These are phyloP conservation scores for Metarhizium rileyi DNA, from an alignment of 2,329 filamentous ascomycete genomes.

Conservation along the genomic window DNA sequence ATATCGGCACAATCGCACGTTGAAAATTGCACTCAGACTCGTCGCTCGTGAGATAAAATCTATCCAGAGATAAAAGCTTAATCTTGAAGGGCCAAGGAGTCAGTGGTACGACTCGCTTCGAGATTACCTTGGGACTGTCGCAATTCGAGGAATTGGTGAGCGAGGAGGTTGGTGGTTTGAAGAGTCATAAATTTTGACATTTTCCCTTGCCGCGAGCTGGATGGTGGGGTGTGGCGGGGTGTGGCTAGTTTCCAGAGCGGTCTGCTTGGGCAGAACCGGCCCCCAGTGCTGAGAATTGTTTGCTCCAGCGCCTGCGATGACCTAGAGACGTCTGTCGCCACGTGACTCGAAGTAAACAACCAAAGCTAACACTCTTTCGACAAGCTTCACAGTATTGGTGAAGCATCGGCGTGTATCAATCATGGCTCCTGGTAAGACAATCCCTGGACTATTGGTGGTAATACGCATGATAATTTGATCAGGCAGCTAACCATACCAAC, in stretches of 20 bases:
- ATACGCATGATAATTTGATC: not conserved
- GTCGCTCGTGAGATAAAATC: not conserved
- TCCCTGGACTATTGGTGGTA: not conserved
- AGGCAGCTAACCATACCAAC: slow-evolving; percentile 1
- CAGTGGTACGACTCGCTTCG: not conserved
- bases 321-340: slow-evolving; percentile 16
- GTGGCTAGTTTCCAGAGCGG: slow-evolving; percentile 23
- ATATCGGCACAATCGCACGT: not conserved
- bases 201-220: slow-evolving; percentile 23
- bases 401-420: slow-evolving; percentile 6
- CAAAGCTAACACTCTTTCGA: slow-evolving; percentile 6
- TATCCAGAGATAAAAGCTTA: not conserved
- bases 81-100: not conserved
- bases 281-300: not conserved
- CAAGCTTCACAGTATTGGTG: not conserved
- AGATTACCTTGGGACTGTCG: not conserved
- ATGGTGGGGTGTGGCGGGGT: slow-evolving; percentile 33
- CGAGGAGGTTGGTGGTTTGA: not conserved
- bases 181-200: slow-evolving; percentile 29
- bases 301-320: too few species aligned
- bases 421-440: slow-evolving; percentile 33
- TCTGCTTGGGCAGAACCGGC: slow-evolving; percentile 20
- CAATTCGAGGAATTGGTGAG: not conserved
- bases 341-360: slow-evolving; percentile 31
- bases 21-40: not conserved